phyloP scores from a whole-genome alignment of 2,329 filamentous ascomycete species.

The Paecilomyces variotii region DNA sequence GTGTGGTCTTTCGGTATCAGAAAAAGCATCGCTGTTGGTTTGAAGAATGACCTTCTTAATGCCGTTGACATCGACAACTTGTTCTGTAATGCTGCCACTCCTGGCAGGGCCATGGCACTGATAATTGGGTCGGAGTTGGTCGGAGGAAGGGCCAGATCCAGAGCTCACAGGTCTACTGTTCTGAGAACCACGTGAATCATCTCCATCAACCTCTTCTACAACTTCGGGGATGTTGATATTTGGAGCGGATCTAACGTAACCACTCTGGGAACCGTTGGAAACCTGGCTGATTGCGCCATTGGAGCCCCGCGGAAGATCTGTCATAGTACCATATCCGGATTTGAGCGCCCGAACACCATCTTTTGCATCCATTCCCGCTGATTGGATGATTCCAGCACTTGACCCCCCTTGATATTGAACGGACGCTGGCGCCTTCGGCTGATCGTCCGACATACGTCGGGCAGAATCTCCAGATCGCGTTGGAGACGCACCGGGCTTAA shows the following conservation, averaged over 20 bases:
- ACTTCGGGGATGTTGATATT: slow-evolving; percentile 20
- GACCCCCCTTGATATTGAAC: slow-evolving; percentile 43
- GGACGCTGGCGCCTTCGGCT: slow-evolving; percentile 18
- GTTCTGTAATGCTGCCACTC: slow-evolving; percentile 72
- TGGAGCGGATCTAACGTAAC: slow-evolving; percentile 12
- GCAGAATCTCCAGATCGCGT: slow-evolving; percentile 26
- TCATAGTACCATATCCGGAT: slow-evolving; percentile 46
- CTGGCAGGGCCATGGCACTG: slow-evolving; percentile 47
- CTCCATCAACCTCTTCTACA: slow-evolving; percentile 1
- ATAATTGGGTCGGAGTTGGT: slow-evolving; percentile 19
- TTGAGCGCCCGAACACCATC: slow-evolving; percentile 58
- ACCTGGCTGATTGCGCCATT: slow-evolving; percentile 18
- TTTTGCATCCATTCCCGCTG: slow-evolving; percentile 51
- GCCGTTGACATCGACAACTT: slow-evolving; percentile 64
- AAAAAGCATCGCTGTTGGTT: slow-evolving; percentile 52
- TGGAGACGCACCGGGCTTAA: slow-evolving; percentile 48
- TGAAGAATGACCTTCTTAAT: slow-evolving; percentile 70
- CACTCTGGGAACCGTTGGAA: slow-evolving; percentile 10
- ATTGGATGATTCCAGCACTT: slow-evolving; percentile 46
- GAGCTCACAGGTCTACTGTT: slow-evolving; percentile 16
- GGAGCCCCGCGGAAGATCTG: slow-evolving; percentile 13
- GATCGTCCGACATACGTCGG: slow-evolving; percentile 36
- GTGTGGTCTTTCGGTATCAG: slow-evolving; percentile 21
- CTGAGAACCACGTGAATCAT: not conserved
- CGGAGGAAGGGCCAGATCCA: slow-evolving; percentile 13